Evolutionary conservation across 345 rosid species (phyloP), one percentile per base, ranked within the genome.

Genomic region (Garcia nutans): DNA sequence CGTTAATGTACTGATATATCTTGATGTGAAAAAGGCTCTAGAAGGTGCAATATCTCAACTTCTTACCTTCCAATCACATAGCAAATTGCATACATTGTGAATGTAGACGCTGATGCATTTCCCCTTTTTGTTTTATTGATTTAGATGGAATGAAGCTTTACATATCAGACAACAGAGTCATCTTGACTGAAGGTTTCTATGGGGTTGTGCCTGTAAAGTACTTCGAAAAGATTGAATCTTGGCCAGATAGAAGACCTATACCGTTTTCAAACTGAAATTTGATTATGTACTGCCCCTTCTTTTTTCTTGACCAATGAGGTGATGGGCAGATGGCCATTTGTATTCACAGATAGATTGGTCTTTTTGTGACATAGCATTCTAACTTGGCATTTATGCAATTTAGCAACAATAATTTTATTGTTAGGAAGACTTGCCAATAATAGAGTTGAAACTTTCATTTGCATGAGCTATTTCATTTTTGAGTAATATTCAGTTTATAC

Each of bases 151-250:
- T 91, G 89, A 87, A 90, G 76, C 80, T 95, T 54, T 95, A 91
- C 84, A 79, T 95, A 60, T 93, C 99, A 8, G 98, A 95, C 79
- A 95, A 95, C 75, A 83, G 78, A 81, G 99, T 95, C 85, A 85
- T 93, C 52, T 76, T 95, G 83, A 93, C 96, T 2, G 98, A 95
- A 84, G 99, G 99, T 60, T 87, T 91, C 60, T 86, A 90, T 72
- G 99, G 99, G 61, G 86, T 87, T 3, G 90, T 93, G 42, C 97
- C 97, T 4, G 86, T 79, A 8, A 80, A 85, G 59, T 95, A 84
- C 84, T 87, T 95, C 3, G 86, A 90, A 67, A 91, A 89, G 88
- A 90, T 91, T 7, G 92, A 88, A 77, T 88, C 94, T 28, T 93
- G 97, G 97, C 98, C 99, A 22, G 88, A 82, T 68, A 79, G 91